Conservation (phyloP, 345 rosid genomes). For the Diplotaxis tenuifolia region DNA sequence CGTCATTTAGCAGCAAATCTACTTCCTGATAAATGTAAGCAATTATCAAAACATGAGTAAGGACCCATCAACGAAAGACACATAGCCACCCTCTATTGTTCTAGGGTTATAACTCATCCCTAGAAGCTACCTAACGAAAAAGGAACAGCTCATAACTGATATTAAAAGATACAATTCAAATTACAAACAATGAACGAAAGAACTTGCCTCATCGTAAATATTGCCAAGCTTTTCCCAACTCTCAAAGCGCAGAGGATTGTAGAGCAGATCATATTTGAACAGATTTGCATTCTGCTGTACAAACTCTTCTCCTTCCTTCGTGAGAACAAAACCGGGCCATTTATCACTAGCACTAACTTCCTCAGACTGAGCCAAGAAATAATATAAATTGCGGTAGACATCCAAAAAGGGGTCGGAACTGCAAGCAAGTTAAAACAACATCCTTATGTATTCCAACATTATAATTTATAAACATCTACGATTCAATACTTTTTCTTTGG, state of each 20-base stretch:
- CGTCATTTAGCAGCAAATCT: constrained; percentile 95
- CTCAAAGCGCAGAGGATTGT: constrained; percentile 84
- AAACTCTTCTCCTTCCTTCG: constrained; percentile 97
- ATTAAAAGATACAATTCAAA: constrained; percentile 12
- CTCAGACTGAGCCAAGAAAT: constrained; percentile 82
- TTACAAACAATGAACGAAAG: constrained; percentile 25
- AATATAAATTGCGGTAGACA: constrained; percentile 81
- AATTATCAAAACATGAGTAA: constrained; percentile 19
- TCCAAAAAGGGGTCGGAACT: constrained; percentile 83
- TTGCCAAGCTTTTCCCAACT: constrained; percentile 95
- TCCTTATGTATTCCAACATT: constrained; percentile 17
- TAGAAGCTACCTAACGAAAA: constrained; percentile 3
- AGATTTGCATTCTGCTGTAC: constrained; percentile 86
- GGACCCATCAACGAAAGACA: constrained; percentile 11
- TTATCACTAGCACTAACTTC: constrained; percentile 96
- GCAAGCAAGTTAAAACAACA: constrained; percentile 43
- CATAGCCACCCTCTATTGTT: constrained; percentile 18
- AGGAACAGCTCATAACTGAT: constrained; percentile 20
- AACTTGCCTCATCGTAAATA: constrained; percentile 86
- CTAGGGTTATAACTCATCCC: not conserved
- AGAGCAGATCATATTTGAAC: constrained; percentile 83
- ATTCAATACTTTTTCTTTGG: constrained; percentile 11
- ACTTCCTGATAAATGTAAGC: constrained; percentile 63
- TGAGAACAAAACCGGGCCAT: constrained; percentile 98
- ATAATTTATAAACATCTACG: not conserved